Evolutionary conservation across 2,329 filamentous ascomycete species (phyloP), one percentile per base, ranked within the genome.

Genomic region (Penicillium sp.): DNA sequence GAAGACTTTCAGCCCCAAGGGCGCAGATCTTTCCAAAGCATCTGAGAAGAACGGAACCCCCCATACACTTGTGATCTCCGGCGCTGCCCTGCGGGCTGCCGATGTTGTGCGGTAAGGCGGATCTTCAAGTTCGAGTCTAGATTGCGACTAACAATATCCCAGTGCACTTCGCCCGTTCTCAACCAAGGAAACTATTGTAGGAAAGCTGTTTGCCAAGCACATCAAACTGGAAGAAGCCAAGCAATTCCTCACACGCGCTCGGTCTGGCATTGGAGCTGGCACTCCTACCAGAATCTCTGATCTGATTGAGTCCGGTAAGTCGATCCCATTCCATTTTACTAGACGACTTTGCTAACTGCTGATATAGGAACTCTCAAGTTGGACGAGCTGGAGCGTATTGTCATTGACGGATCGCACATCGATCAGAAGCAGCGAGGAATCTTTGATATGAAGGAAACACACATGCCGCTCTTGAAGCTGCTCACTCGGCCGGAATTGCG

Each of bases 161-260:
- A 89, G 89, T 65, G 82, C 85, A 3, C 78, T 96, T 59, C 84
- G 91, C 45, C 86, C 86, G 60, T 93, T 94, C 64, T 89, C 92
- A 69, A 87, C 82, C 48, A 91, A 94, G 71, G 86, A 90, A 8
- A 85, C 83, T 46, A 82, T 84, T 43, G 87, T 99, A 1, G 89
- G 90, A 2, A 99, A 99, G 73, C 79, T 99, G 69, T 99, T 99
- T 73, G 93, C 94, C 31, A 99, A 99, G 74, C 94, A 99, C 72
- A 96, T 99, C 79, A 99, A 99, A 76, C 75, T 99, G 10, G 84
- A 90, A 49, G 93, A 97, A 65, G 89, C 92, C 32, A 85, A 92
- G 48, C 81, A 88, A 55, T 89, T 89, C 68, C 84, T 96, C 40
- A 82, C 88, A 66, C 83, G 79, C 58, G 79, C 78, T 48, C 81